Conservation (phyloP, 768 basidiomycete species). For the Bullera alba region DNA sequence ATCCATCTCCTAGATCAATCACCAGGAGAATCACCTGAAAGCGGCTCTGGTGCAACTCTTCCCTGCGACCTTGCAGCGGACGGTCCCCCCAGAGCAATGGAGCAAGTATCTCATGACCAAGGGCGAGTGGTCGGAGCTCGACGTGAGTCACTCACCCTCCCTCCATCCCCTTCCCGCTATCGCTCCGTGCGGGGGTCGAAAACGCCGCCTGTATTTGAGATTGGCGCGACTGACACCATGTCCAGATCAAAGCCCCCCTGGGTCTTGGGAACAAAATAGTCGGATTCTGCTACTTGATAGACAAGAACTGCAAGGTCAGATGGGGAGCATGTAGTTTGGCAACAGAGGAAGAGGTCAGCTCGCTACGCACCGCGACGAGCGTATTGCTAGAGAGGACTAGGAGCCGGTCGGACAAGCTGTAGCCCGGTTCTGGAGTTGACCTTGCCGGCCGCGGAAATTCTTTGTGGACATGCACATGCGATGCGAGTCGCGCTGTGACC, state of each 20-base stretch:
- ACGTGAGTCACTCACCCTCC: conserved; percentile 49
- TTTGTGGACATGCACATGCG: no score
- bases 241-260: conserved; percentile 51
- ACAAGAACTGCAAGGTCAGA: conserved; percentile 71
- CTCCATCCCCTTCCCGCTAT: conserved; percentile 56
- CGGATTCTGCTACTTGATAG: conserved; percentile 86
- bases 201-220: no score
- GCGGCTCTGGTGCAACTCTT: conserved; percentile 82
- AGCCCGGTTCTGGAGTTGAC: no score
- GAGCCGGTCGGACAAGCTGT: conserved; percentile 2
- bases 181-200: conserved; percentile 58
- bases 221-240: background rate
- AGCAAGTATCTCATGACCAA: conserved; percentile 34
- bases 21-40: conserved; percentile 90
- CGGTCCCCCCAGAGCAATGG: conserved; percentile 56
- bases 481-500: no score
- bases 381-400: conserved; percentile 42
- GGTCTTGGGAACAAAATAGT: conserved; percentile 84
- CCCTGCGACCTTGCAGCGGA: conserved; percentile 62
- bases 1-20: conserved; percentile 57
- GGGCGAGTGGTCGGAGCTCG: conserved; percentile 38
- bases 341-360: conserved; percentile 61
- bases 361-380: conserved; percentile 55
- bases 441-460: no score
- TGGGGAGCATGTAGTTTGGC: conserved; percentile 92